Evolutionary conservation across 305 asterid species (phyloP), one percentile per base, ranked within the genome.

Genomic region (Stenogyne calaminthoides): DNA sequence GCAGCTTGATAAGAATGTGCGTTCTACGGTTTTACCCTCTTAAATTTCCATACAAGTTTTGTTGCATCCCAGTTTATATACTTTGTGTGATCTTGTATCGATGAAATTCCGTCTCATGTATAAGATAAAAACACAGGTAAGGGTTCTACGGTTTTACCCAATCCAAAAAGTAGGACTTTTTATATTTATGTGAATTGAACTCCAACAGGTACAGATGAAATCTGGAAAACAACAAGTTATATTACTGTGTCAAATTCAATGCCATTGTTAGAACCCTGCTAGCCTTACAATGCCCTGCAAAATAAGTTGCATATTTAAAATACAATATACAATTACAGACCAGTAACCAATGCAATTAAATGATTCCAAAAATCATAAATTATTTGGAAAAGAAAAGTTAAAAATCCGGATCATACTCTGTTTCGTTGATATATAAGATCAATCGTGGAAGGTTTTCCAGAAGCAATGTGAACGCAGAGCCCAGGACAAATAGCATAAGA

Each of bases 371-470:
- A 46, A 46, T 46, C 18, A 46, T 46, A 12, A 46, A 12, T 46
- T 46, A 46, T 46, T 12, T 46, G 16, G 7, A 46, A 46, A 37
- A 12, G 4, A 46, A 5, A 16, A 7, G 22, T 36, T 62, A 11
- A 29, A 16, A 60, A 46, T 52, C 49, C 3, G 22, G 57, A 6
- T 81, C 75, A 84, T 47, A 76, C 14, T 49, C 56, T 22, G 78
- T 71, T 5, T 88, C 81, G 64, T 51, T 81, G 76, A 89, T 68
- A 67, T 84, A 83, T 80, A 86, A 81, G 81, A 88, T 78, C 56
- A 89, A 61, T 37, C 66, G 77, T 0, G 98, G 99, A 77, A 94
- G 97, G 83, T 92, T 88, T 77, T 94, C 97, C 54, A 94, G 81
- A 11, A 81, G 74, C 84, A 90, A 55, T 0, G 93, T 84, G 87